Base-by-base conservation (phyloP, 441 rosid species). In the Oxalis stricta region DNA sequence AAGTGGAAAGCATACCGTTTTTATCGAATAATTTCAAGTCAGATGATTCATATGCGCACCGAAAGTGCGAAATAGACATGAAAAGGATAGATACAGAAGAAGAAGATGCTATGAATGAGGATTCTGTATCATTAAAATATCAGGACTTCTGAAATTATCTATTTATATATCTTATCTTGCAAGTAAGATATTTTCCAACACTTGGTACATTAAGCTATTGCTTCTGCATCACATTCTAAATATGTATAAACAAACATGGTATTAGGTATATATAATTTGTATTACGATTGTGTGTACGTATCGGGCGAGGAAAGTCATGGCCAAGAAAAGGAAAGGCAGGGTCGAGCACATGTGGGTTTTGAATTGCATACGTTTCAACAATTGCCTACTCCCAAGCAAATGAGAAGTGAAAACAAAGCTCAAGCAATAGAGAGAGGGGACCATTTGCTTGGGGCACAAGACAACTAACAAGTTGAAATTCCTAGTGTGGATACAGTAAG, bases 311-410 rank as follows among this genome's bases (percentile, higher is more conserved):
- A 30, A n/a, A 44, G 23, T 17, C 14, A 18, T 4, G 28, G 24
- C 39, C 13, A 14, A 29, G 20, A 16, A 26, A 48, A 17, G 20
- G 30, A 30, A 33, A 5, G 14, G 18, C 17, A 12, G 15, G 26
- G 10, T 26, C 1, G n/a, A 6, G 28, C 22, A 13, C 23, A 10
- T 26, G 18, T 26, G 49, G 56, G 1, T 22, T 10, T 28, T 30
- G 20, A 36, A 56, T 20, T 38, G 42, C 24, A 38, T 38, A 45
- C 38, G 52, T 58, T 45, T 52, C 53, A 34, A 54, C 50, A 59
- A 43, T 18, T 42, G 51, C 48, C 59, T 47, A 38, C 55, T 41
- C 31, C 46, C 60, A 32, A 47, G 23, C 16, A 34, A 19, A 17
- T 14, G 13, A 11, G 24, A 22, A 10, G 9, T 13, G 18, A 21